Base-by-base conservation (phyloP, 371 early-diverging fungal species). In the Nematocida sp. region DNA sequence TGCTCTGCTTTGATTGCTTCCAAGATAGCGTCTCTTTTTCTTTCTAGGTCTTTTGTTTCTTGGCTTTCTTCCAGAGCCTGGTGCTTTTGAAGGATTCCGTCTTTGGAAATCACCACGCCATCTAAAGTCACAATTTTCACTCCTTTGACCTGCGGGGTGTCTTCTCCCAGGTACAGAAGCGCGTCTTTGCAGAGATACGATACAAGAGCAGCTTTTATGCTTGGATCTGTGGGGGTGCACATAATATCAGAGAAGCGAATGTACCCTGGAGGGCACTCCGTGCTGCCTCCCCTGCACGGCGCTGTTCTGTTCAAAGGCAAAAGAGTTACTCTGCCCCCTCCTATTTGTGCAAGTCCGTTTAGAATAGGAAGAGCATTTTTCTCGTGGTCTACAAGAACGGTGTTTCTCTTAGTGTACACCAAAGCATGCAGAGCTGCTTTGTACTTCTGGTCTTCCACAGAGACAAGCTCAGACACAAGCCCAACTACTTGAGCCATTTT, bases 401-500 rank as follows among this genome's bases (percentile, higher is more conserved):
- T 62, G 29, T 70, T 70, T 52, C 63, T 70, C 27, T 60, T 70
- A 29, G 46, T 15, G 52, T 32, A 29, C 4, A 70, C 29, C 2
- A 70, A 38, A 17, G 74, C 74, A 40, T 70, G 8, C n/a, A 70
- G 23, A 13, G 74, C 74, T 5, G 7, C 29, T 11, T 19, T 7
- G 32, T 70, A 70, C 50, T 25, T 50, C 31, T 3, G 7, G n/a
- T 60, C 62, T n/a, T 21, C 25, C 5, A 38, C 38, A 11, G 19
- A 1, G 0, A 70, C 51, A 7, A 70, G 48, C 49, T 70, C 74
- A 1, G 19, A 8, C 11, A 70, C 36, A 21, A 50, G 17, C 3
- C 74, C 74, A n/a, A 70, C 19, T 11, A 70, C 31, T 31, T 70
- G 74, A 15, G 74, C 60, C 76, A 70, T 62, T 7, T 21, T 57